Conservation (phyloP, 495 filamentous ascomycete genomes). For the Glarea lozoyensis region DNA sequence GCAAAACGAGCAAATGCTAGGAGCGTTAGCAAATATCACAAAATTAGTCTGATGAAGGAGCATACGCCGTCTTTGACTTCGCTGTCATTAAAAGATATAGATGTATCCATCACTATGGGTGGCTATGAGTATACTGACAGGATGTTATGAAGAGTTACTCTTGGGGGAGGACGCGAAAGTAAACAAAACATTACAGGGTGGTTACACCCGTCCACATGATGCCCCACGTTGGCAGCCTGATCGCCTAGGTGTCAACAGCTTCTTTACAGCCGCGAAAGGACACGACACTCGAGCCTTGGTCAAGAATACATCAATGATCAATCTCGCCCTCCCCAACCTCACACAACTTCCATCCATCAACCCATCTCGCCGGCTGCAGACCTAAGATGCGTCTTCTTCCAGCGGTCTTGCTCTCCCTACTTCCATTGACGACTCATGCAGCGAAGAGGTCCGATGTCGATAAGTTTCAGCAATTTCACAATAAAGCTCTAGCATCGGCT, state of each 20-base stretch:
- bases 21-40: neutral
- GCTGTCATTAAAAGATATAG: constrained; percentile 16
- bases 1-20: constrained; percentile 14
- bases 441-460: constrained; percentile 46
- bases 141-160: too few relatives aligned
- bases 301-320: too few relatives aligned
- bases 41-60: neutral
- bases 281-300: too few relatives aligned
- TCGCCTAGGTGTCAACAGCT: too few relatives aligned
- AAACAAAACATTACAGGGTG: too few relatives aligned
- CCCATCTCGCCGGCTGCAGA: too few relatives aligned
- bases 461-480: constrained; percentile 58
- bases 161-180: too few relatives aligned
- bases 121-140: neutral
- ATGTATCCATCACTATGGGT: constrained; percentile 14
- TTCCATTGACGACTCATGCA: constrained; percentile 46
- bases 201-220: too few relatives aligned
- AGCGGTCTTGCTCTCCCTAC: constrained; percentile 37
- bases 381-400: constrained; percentile 48
- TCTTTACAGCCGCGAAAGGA: too few relatives aligned
- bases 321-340: too few relatives aligned
- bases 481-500: constrained; percentile 52
- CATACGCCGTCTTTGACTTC: constrained; percentile 16
- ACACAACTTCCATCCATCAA: too few relatives aligned
- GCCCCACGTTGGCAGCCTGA: too few relatives aligned